Evolutionary conservation across 768 basidiomycete genomes (phyloP), one percentile per base, ranked within the genome.

Genomic region (Leccinum aurantiacum): DNA sequence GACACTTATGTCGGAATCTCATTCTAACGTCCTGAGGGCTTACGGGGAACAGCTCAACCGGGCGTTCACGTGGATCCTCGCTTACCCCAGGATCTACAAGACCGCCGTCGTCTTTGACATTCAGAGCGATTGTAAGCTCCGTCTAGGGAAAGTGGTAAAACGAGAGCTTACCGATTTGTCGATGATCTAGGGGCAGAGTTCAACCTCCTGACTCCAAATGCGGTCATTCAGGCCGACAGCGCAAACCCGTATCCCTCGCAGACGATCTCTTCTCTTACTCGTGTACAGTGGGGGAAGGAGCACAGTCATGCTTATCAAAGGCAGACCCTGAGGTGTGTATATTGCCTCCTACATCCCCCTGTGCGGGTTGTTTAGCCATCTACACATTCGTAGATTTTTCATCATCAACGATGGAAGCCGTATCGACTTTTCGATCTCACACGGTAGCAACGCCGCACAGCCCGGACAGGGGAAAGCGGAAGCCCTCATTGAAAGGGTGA

Each of bases 21-120:
- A 22, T 3, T 25, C 53, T 44, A 24, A 19, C 19, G 47, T 11
- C 3, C 44, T 58, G 11, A 58, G 33, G 44, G 11, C 29, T 14
- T 58, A 58, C 19, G 58, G 52, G 13, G 22, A 19, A 11, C 8
- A 53, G 35, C 51, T 58, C 41, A 29, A 35, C 13, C 25, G 19
- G 6, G 58, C 58, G 6, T 58, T 58, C 25, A 58, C 58, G 14
- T 58, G 58, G 58, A 54, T 58, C 11, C 41, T 58, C 31, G 44
- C 41, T 13, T 53, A 58, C 44, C 51, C 58, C 17, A 44, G 31
- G 25, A 31, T 47, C 8, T 58, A 53, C 19, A 54, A 54, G 52
- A 58, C 58, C 4, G 1, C 15, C 2, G 37, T 53, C 46, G 25
- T 10, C 9, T 48, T 61, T n/a, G 60, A 58, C 52, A 61, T 58